Evolutionary conservation across 169 alveolate genomes (phyloP).

Genomic region (Plasmodium gallinaceum): DNA sequence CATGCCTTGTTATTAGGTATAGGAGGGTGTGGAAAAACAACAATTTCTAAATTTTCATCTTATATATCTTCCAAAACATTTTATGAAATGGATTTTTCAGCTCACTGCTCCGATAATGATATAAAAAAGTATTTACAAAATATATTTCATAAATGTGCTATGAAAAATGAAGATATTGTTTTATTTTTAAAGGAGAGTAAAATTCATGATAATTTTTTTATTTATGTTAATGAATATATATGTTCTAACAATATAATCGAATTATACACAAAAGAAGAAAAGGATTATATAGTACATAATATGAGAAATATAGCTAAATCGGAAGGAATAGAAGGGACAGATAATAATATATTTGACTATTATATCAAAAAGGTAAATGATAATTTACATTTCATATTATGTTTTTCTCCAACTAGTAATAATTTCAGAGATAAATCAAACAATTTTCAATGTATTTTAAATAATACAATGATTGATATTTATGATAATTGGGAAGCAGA

Average conservation of each 20-base stretch:
- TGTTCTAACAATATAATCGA: constrained; percentile 82
- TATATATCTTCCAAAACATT: constrained; percentile 92
- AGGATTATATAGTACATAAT: constrained; percentile 65
- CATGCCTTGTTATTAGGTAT: constrained; percentile 97
- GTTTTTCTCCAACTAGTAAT: constrained; percentile 97
- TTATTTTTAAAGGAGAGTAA: constrained; percentile 91
- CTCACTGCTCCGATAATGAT: constrained; percentile 53
- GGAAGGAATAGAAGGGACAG: constrained; percentile 92
- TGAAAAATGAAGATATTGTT: constrained; percentile 93
- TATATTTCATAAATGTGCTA: constrained; percentile 89
- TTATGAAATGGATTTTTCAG: constrained; percentile 80
- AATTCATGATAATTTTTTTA: constrained; percentile 82
- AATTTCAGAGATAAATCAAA: constrained; percentile 81
- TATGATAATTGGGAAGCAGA: constrained; percentile 73
- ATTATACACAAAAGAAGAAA: constrained; percentile 83
- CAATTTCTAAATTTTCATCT: constrained; percentile 93
- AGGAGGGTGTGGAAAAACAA: constrained; percentile 97
- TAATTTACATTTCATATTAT: constrained; percentile 95
- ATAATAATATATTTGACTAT: constrained; percentile 94
- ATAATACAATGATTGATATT: constrained; percentile 78
- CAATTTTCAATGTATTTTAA: constrained; percentile 82
- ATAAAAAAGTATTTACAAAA: constrained; percentile 82
- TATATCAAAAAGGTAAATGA: constrained; percentile 93
- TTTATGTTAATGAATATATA: constrained; percentile 82
- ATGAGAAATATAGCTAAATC: constrained; percentile 92